Conservation (phyloP, 441 rosid genomes). For the Populus hybrid region DNA sequence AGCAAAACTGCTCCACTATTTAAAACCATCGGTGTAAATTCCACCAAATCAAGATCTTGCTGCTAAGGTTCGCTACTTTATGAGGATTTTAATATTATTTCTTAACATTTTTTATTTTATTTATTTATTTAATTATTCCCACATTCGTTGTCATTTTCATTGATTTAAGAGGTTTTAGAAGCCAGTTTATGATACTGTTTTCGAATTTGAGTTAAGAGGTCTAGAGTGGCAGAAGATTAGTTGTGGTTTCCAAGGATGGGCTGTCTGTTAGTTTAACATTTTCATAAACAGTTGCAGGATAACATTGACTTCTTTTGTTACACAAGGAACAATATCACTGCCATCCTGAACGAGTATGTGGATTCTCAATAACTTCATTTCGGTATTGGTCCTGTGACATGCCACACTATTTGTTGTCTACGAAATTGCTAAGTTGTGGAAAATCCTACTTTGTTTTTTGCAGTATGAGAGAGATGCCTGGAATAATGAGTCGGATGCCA, state of each 20-base stretch:
- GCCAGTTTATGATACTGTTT: background rate
- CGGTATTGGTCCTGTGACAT: conserved; percentile 10
- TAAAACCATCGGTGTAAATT: background rate
- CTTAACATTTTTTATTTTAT: background rate
- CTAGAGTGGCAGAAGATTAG: background rate
- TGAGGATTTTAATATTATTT: background rate
- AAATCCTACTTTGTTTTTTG: conserved; percentile 23
- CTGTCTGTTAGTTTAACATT: conserved; percentile 17
- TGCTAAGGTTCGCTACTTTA: background rate
- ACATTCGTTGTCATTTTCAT: too few species aligned
- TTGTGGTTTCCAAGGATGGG: conserved; percentile 10
- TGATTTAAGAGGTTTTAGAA: background rate
- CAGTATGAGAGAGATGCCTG: conserved; percentile 88
- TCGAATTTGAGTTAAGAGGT: background rate
- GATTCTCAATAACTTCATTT: conserved; percentile 22
- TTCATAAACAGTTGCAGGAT: conserved; percentile 77
- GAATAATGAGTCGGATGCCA: conserved; percentile 83
- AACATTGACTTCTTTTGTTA: conserved; percentile 69
- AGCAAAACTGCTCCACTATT: background rate
- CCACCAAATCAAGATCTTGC: background rate
- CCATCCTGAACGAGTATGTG: conserved; percentile 85
- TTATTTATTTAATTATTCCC: too few species aligned
- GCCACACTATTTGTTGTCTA: conserved; percentile 8
- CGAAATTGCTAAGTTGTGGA: conserved; percentile 14
- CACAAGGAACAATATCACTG: conserved; percentile 70